Conservation (phyloP, 108 stramenopile genomes). For the Skeletonema costatum region DNA sequence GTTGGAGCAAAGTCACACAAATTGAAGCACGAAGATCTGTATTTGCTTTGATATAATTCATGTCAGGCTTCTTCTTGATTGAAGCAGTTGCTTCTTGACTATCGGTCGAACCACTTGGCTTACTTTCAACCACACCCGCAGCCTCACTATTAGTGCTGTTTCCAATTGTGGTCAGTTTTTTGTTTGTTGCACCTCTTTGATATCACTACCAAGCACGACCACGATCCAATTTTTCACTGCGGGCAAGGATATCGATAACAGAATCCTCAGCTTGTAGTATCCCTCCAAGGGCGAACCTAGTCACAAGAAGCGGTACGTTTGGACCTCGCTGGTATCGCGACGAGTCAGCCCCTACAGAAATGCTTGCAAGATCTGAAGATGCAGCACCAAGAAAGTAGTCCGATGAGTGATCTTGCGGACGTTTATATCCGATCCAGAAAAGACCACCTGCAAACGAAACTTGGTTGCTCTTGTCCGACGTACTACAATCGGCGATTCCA, state of each 20-base stretch:
- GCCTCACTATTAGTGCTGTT: constrained; percentile 4
- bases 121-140: constrained; percentile 2
- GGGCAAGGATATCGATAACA: constrained; percentile 49
- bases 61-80: not conserved
- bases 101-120: constrained; percentile 11
- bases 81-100: not conserved
- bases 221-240: constrained; percentile 21
- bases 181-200: not conserved
- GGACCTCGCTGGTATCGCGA: constrained; percentile 76
- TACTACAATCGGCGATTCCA: not conserved
- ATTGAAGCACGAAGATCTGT: constrained; percentile 59
- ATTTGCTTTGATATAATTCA: constrained; percentile 48
- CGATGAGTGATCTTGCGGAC: constrained; percentile 63
- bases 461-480: not conserved
- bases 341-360: constrained; percentile 79
- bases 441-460: constrained; percentile 47
- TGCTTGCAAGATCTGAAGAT: constrained; percentile 57
- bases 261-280: constrained; percentile 67
- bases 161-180: not conserved
- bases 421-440: constrained; percentile 60
- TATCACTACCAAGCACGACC: not conserved
- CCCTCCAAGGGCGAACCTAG: constrained; percentile 69
- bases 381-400: constrained; percentile 79
- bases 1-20: constrained; percentile 55
- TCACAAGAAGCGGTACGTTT: constrained; percentile 80